Percentiles rank a stretch among this genome's conserved stretches.
These are phyloP conservation scores for Trypanosoma congolense DNA, from an alignment of 208 protist species.

Conservation along the genomic window DNA sequence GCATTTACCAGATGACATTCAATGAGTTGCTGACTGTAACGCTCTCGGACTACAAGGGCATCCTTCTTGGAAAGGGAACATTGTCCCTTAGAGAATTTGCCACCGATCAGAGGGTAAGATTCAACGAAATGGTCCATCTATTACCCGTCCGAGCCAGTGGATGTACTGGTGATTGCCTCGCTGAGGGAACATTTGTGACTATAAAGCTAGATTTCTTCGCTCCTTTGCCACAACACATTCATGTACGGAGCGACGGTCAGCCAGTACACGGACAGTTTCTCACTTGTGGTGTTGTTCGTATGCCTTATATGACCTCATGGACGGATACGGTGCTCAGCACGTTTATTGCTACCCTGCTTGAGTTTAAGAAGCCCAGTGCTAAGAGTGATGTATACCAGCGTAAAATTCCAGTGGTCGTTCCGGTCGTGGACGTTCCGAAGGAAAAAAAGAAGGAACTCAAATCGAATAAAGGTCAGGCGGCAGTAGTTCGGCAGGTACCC, in stretches of 20 bases:
- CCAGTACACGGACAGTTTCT: slow-evolving; percentile 35
- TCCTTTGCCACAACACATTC: slow-evolving; percentile 41
- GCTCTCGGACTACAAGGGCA: slow-evolving; percentile 4
- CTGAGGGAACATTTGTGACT: slow-evolving; percentile 35
- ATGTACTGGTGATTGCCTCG: slow-evolving; percentile 31
- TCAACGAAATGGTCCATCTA: slow-evolving; percentile 37
- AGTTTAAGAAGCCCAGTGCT: slow-evolving; percentile 8
- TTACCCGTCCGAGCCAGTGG: slow-evolving; percentile 25
- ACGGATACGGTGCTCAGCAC: slow-evolving; percentile 29
- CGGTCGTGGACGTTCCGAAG: slow-evolving; percentile 19
- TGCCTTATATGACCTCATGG: slow-evolving; percentile 68
- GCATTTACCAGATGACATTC: slow-evolving; percentile 21
- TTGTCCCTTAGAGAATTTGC: slow-evolving; percentile 50
- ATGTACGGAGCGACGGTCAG: slow-evolving; percentile 48
- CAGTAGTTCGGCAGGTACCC: slow-evolving; percentile 19
- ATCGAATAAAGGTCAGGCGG: slow-evolving; percentile 12
- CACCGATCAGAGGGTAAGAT: slow-evolving; percentile 36
- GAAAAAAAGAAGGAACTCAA: slow-evolving; percentile 22
- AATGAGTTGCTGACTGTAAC: slow-evolving; percentile 20
- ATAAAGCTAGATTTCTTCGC: slow-evolving; percentile 62
- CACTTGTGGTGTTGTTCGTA: slow-evolving; percentile 53
- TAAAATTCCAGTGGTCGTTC: slow-evolving; percentile 8
- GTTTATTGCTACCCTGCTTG: slow-evolving; percentile 34
- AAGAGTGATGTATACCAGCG: slow-evolving; percentile 23
- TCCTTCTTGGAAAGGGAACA: slow-evolving; percentile 39